Conservation (phyloP, 306 rosid genomes). For the Calophaca sinica region DNA sequence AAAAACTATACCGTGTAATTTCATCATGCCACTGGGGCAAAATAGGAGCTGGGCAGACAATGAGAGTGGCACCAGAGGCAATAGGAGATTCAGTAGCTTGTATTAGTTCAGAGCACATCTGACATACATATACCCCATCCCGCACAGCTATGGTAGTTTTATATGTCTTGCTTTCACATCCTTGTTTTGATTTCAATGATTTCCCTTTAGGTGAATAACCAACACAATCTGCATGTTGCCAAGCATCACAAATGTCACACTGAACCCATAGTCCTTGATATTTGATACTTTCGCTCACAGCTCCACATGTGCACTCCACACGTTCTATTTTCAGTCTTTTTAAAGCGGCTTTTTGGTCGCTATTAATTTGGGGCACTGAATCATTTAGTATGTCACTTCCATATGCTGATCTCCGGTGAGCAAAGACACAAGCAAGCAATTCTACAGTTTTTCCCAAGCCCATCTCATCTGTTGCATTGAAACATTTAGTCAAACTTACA, state of each 20-base stretch:
- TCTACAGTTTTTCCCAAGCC: slow-evolving; percentile 97
- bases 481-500: slow-evolving; percentile 41
- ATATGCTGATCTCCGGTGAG: slow-evolving; percentile 69
- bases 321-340: slow-evolving; percentile 85
- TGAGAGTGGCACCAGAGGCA: slow-evolving; percentile 92
- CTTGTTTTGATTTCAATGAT: slow-evolving; percentile 60
- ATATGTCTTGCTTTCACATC: slow-evolving; percentile 59
- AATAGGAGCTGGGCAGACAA: slow-evolving; percentile 94
- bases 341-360: slow-evolving; percentile 52
- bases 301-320: slow-evolving; percentile 88
- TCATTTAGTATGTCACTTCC: slow-evolving; percentile 55
- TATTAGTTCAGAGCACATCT: slow-evolving; percentile 78
- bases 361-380: slow-evolving; percentile 46
- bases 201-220: slow-evolving; percentile 82
- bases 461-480: slow-evolving; percentile 79
- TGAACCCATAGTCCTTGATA: slow-evolving; percentile 96
- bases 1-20: slow-evolving; percentile 69
- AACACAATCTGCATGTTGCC: slow-evolving; percentile 98
- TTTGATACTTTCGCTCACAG: slow-evolving; percentile 78
- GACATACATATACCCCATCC: slow-evolving; percentile 80
- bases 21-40: slow-evolving; percentile 93
- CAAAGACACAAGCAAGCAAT: slow-evolving; percentile 86
- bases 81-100: slow-evolving; percentile 83
- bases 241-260: slow-evolving; percentile 94
- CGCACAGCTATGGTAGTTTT: slow-evolving; percentile 62